phyloP scores from a whole-genome alignment of 371 early-diverging fungal species.

The Mortierella sp. region DNA sequence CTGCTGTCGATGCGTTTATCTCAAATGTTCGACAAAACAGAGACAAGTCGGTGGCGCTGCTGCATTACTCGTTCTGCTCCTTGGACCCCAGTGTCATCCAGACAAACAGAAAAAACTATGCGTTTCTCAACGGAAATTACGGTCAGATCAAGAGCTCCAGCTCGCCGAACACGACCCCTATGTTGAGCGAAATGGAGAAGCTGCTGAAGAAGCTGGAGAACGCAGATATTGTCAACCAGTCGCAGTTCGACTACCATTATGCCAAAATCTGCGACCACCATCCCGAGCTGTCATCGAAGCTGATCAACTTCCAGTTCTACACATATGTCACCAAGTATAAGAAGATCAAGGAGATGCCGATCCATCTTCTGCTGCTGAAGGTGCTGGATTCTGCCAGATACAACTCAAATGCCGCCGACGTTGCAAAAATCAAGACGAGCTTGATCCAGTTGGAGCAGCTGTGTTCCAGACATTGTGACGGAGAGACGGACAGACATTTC shows the following conservation, averaged over 20 bases:
- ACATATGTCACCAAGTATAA: slow-evolving; percentile 26
- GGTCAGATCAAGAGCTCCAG: slow-evolving; percentile 3
- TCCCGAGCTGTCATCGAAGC: slow-evolving; percentile 18
- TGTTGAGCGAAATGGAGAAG: slow-evolving; percentile 15
- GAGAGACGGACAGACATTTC: slow-evolving; percentile 12
- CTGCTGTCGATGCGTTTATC: slow-evolving; percentile 21
- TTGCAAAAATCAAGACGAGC: slow-evolving; percentile 20
- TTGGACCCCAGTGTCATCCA: no score
- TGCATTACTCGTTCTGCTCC: no score
- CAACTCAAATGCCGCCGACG: slow-evolving; percentile 13
- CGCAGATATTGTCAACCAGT: slow-evolving; percentile 21
- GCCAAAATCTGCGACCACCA: slow-evolving; percentile 20
- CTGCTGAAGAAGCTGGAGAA: slow-evolving; percentile 23
- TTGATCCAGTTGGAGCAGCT: slow-evolving; percentile 18
- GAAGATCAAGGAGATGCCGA: slow-evolving; percentile 24
- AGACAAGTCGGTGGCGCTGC: slow-evolving; percentile 9
- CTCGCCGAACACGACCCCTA: not conserved
- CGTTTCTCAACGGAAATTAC: no score
- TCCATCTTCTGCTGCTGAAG: slow-evolving; percentile 17
- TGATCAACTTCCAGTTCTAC: slow-evolving; percentile 23
- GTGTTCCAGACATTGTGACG: slow-evolving; percentile 17
- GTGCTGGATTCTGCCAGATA: slow-evolving; percentile 22
- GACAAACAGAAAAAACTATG: no score
- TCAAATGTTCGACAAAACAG: slow-evolving; percentile 16
- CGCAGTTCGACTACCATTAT: slow-evolving; percentile 21